Conservation (phyloP, 352 stramenopile genomes). For the Phytophthora melonis region DNA sequence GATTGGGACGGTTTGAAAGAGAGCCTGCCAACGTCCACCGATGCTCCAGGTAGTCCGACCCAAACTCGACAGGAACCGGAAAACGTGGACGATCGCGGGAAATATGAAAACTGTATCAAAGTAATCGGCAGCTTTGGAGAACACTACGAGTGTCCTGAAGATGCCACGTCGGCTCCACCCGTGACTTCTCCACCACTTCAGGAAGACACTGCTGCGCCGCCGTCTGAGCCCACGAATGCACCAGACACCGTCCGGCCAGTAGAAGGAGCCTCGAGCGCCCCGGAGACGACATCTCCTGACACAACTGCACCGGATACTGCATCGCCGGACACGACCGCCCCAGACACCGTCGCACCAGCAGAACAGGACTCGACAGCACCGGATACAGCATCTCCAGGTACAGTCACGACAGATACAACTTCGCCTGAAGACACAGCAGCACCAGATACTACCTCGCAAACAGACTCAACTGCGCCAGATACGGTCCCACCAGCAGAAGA, state of each 20-base stretch:
- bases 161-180: neutral
- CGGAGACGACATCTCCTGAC: neutral
- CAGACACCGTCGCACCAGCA: neutral
- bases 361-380: neutral
- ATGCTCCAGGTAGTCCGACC: neutral
- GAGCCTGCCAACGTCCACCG: neutral
- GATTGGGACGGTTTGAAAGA: neutral
- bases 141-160: constrained; percentile 5
- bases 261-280: neutral
- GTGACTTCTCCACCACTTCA: neutral
- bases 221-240: neutral
- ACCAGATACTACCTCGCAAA: neutral
- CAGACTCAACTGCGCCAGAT: neutral
- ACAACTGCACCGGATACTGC: neutral
- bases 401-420: neutral
- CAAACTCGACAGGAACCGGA: neutral
- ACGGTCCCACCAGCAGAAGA: neutral
- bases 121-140: constrained; percentile 1
- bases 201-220: neutral
- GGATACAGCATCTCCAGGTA: neutral
- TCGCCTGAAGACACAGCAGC: neutral
- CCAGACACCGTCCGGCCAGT: neutral
- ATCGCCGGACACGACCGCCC: neutral
- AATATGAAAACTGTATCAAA: constrained; percentile 1
- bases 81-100: neutral